These are phyloP conservation scores for Spergularia azorica DNA, from an alignment of 179 eudicot genomes.

Conservation along the genomic window DNA sequence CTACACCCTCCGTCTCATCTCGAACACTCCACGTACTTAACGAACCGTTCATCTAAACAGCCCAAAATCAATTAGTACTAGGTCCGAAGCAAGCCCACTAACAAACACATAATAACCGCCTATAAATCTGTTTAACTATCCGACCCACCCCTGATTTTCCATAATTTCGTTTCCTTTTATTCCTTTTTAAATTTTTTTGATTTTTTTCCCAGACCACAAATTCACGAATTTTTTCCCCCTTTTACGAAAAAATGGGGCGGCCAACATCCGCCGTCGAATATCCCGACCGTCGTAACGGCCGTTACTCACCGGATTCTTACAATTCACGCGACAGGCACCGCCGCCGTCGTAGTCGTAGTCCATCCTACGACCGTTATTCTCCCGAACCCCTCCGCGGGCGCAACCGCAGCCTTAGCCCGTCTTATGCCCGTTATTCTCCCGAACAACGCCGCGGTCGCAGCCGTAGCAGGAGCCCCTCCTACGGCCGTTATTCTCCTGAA, in stretches of 20 bases:
- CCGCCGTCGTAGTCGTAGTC: constrained; percentile 51
- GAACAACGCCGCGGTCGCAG: constrained; percentile 28
- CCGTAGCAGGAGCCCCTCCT: constrained; percentile 28
- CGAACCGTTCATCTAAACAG: too few relatives aligned
- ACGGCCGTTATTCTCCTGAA: constrained; percentile 31
- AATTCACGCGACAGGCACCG: constrained; percentile 7
- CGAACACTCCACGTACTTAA: too few relatives aligned
- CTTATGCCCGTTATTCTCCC: constrained; percentile 23
- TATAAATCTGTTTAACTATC: too few relatives aligned
- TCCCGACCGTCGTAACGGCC: constrained; percentile 25
- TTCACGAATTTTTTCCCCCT: neutral
- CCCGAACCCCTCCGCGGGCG: constrained; percentile 25
- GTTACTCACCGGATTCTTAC: too few relatives aligned
- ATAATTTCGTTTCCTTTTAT: too few relatives aligned
- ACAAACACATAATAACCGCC: too few relatives aligned
- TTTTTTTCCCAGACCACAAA: too few relatives aligned
- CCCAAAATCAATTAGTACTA: too few relatives aligned
- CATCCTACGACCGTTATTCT: constrained; percentile 42
- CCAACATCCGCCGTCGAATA: constrained; percentile 42
- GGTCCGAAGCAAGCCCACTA: too few relatives aligned
- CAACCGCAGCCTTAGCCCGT: constrained; percentile 30
- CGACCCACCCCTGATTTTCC: too few relatives aligned
- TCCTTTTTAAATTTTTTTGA: too few relatives aligned
- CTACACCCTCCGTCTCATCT: too few relatives aligned
- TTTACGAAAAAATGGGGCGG: constrained; percentile 37